Percentiles rank a stretch among this genome's conserved stretches.
Evolutionary conservation across 345 rosid species (phyloP).

Genomic region (Psidium guajava): DNA sequence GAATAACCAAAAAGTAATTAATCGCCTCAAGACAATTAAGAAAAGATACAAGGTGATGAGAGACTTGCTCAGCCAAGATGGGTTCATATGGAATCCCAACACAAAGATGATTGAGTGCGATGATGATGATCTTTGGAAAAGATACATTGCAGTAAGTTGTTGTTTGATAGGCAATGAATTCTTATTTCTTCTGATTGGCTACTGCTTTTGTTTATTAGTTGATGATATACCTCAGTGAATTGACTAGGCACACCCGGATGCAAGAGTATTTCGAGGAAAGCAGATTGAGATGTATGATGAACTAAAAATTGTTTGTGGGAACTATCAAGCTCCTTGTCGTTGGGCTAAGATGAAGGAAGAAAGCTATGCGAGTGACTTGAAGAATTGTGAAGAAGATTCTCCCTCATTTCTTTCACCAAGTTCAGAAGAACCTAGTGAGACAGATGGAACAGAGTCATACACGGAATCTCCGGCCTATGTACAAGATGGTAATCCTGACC

Average conservation of each 20-base stretch:
- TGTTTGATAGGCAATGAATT: neutral
- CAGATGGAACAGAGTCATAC: conserved; percentile 79
- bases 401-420: conserved; percentile 51
- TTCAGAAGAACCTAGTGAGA: conserved; percentile 58
- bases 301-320: conserved; percentile 70
- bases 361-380: conserved; percentile 26
- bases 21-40: conserved; percentile 85
- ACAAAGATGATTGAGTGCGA: conserved; percentile 60
- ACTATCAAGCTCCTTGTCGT: conserved; percentile 59
- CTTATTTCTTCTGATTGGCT: neutral
- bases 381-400: conserved; percentile 60
- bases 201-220: neutral
- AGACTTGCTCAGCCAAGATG: conserved; percentile 69
- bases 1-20: conserved; percentile 74
- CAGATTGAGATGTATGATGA: conserved; percentile 86
- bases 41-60: conserved; percentile 70
- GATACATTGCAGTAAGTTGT: conserved; percentile 56
- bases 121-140: conserved; percentile 72
- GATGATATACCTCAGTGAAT: neutral
- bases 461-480: conserved; percentile 33
- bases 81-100: conserved; percentile 67
- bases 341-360: conserved; percentile 58
- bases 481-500: conserved; percentile 50
- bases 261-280: conserved; percentile 66
- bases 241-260: conserved; percentile 66